These are phyloP conservation scores for Edaphochlamys debaryana DNA, from an alignment of 139 green algal species.

Conservation along the genomic window DNA sequence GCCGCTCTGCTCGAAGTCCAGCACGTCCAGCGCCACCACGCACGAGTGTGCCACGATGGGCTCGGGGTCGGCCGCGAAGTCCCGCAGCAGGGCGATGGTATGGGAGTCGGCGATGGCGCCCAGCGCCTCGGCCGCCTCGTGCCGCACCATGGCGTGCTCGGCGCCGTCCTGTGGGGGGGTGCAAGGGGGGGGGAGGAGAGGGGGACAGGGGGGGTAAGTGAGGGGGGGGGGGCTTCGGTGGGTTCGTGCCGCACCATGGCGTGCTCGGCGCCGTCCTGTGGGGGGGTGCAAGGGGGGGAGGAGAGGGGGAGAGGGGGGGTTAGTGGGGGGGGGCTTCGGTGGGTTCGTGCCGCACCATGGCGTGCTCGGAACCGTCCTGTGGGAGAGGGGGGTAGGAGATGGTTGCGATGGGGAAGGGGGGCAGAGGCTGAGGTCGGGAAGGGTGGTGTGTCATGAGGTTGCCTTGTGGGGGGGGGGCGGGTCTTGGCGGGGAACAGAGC, in stretches of 20 bases:
- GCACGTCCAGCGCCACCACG: conserved; percentile 95
- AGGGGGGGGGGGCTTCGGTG: conserved; percentile 78
- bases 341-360: conserved; percentile 99
- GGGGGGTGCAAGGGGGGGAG: not conserved
- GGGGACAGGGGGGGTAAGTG: not conserved
- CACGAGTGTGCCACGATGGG: conserved; percentile 96
- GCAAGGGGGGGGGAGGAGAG: not conserved
- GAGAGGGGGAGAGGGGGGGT: not conserved
- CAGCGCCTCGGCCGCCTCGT: conserved; percentile 98
- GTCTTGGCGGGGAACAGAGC: too few relatives aligned
- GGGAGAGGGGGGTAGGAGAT: conserved; percentile 27
- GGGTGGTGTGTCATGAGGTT: too few relatives aligned
- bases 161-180: conserved; percentile 63
- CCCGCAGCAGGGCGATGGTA: conserved; percentile 73
- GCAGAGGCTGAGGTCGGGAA: too few relatives aligned
- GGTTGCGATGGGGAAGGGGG: too few relatives aligned
- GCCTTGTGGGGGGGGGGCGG: too few relatives aligned
- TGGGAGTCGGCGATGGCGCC: conserved; percentile 77
- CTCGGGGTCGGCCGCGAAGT: conserved; percentile 79
- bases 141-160: conserved; percentile 97
- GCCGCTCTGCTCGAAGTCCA: conserved; percentile 85
- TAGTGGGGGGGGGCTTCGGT: conserved; percentile 80
- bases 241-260: conserved; percentile 99
- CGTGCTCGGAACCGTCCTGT: conserved; percentile 79
- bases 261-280: conserved; percentile 82